Conservation (phyloP, 495 filamentous ascomycete species). For the Recurvomyces mirabilis region DNA sequence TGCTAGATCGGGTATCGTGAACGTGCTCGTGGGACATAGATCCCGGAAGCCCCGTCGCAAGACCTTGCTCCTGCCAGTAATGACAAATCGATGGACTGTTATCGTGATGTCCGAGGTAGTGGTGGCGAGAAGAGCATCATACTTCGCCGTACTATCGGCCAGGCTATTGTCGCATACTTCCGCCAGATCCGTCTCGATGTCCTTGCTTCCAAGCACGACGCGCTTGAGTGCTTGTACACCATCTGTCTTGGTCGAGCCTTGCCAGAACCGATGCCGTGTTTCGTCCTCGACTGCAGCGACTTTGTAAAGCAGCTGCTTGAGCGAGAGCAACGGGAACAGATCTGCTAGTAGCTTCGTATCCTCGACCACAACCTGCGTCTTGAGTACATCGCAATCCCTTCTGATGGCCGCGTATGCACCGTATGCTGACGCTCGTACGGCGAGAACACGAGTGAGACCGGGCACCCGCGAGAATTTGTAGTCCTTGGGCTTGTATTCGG, state of each 20-base stretch:
- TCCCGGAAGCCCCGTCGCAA: constrained; percentile 51
- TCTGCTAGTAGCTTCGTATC: constrained; percentile 62
- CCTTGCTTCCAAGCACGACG: constrained; percentile 23
- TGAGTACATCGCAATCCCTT: constrained; percentile 72
- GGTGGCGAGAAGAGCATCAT: constrained; percentile 40
- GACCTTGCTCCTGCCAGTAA: constrained; percentile 59
- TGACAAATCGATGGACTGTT: constrained; percentile 72
- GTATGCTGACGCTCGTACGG: constrained; percentile 75
- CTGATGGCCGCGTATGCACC: constrained; percentile 83
- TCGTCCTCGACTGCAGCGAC: constrained; percentile 26
- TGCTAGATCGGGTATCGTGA: constrained; percentile 45
- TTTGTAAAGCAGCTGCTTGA: constrained; percentile 20
- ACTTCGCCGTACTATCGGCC: constrained; percentile 22
- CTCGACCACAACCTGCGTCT: constrained; percentile 56
- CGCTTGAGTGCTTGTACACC: constrained; percentile 43
- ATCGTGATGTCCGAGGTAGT: constrained; percentile 56
- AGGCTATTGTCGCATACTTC: constrained; percentile 29
- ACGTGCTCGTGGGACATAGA: constrained; percentile 32
- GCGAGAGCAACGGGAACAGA: constrained; percentile 48
- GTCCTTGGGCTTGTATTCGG: constrained; percentile 56
- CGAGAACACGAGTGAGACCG: constrained; percentile 67
- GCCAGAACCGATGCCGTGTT: constrained; percentile 33
- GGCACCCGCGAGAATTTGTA: constrained; percentile 89
- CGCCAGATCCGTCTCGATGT: constrained; percentile 31
- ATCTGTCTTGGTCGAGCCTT: constrained; percentile 36